Base-by-base conservation (phyloP, 345 rosid species). In the Schrenkiella parvula region DNA sequence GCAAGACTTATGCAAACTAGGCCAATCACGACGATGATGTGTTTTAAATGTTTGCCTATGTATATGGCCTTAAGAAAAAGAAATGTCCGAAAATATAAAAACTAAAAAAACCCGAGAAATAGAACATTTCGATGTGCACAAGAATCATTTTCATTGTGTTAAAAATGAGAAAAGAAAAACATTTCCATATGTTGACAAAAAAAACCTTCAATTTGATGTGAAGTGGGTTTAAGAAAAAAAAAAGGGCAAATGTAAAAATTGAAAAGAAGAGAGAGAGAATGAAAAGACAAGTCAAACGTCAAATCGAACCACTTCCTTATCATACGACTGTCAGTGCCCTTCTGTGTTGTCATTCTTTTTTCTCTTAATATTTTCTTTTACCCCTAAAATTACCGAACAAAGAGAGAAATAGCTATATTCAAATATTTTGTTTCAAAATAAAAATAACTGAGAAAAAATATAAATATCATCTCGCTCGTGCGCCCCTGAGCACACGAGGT, bases 261-360 rank as follows among this genome's bases (percentile, higher is more conserved):
- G 44, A 23, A 70, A 32, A 53, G 42, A 41, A 67, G 53, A 63
- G 42, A 71, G 66, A 46, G 46, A 50, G 59, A 60, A 52, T 88
- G 96, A 92, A 82, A 88, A 86, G 98, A 90, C 98, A 86, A 88
- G 93, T 90, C 97, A 93, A 85, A 86, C 87, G 98, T 93, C 98
- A 87, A 86, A 84, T 90, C 98, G 82, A 50, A 70, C 84, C 85
- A 81, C 91, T 83, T 81, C 86, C 79, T 87, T 86, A 93, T 93
- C 98, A 89, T 90, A 89, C 82, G 97, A 90, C 97, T 85, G 97
- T 82, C 96, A 85, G 93, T 89, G 85, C 83, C 71, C 72, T 64
- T 64, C 83, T 84, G 97, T 85, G 82, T 84, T 89, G 96, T 93
- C 98, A 85, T 85, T 90, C 89, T 82, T 65, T 60, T 68, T 69